These are phyloP conservation scores for Porphyridium purpureum DNA, from an alignment of 23 red algal species.

Conservation along the genomic window DNA sequence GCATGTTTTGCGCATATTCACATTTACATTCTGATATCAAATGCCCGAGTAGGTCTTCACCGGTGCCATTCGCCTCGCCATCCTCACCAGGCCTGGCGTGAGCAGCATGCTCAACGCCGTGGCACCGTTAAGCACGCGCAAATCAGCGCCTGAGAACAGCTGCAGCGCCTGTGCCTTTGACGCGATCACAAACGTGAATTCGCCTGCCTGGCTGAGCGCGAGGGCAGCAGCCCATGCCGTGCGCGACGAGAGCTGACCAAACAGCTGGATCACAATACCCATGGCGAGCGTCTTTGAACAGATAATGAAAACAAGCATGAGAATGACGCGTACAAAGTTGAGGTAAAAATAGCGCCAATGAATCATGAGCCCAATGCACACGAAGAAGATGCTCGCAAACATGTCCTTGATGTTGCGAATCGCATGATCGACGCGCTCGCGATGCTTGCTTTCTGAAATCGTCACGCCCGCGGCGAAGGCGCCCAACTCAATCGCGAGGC, in stretches of 20 bases:
- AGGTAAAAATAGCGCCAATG: constrained; percentile 67
- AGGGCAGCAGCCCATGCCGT: constrained; percentile 36
- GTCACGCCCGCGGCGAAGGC: constrained; percentile 63
- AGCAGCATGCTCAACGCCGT: constrained; percentile 63
- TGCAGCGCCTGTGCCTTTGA: constrained; percentile 54
- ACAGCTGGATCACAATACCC: constrained; percentile 14
- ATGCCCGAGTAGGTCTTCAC: too few relatives aligned
- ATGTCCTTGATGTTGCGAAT: constrained; percentile 37
- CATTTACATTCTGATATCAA: too few relatives aligned
- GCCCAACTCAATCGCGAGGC: constrained; percentile 64
- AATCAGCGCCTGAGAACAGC: constrained; percentile 47
- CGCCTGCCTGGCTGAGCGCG: constrained; percentile 47
- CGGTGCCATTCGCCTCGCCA: constrained; percentile 19
- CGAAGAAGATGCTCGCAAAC: constrained; percentile 63
- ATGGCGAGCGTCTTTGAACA: constrained; percentile 37
- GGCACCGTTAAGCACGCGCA: constrained; percentile 58
- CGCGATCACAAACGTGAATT: constrained; percentile 73
- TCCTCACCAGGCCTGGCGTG: constrained; percentile 44
- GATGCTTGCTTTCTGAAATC: constrained; percentile 41
- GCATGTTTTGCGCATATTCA: too few relatives aligned
- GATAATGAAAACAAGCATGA: constrained; percentile 43
- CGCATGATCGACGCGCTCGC: constrained; percentile 32
- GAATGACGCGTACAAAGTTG: constrained; percentile 35
- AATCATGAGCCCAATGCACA: constrained; percentile 75
- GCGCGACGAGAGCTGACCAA: constrained; percentile 35